Base-by-base conservation (phyloP, 192 early-diverging fungal species). In the Chytriomyces sp. region DNA sequence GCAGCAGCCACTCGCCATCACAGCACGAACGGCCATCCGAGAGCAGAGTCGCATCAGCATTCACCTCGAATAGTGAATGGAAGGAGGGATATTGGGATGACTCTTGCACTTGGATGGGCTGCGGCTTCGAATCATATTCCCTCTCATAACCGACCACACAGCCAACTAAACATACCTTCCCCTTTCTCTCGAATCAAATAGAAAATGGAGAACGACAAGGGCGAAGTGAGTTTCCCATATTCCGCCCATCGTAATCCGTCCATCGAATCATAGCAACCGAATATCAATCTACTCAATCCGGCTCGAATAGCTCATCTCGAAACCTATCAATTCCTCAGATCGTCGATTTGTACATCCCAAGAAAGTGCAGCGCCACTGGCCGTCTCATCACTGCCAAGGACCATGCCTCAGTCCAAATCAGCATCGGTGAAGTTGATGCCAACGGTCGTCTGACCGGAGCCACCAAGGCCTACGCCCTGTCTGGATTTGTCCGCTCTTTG, bases 281-380 rank as follows among this genome's bases (percentile, higher is more conserved):
- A 35, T 2, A 64, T 47, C 35, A 20, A 20, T 28, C 28, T 2
- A 2, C 35, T 35, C 35, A 35, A 35, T 35, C 16, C 48, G 24
- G 57, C 20, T 28, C 26, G 60, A 20, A 50, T 49, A 9, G 28
- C 46, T 63, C 16, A 72, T 64, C n/a, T 24, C 13, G n/a, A 28
- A 9, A 13, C 61, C 49, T 23, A 50, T 61, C 16, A 43, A 64
- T 61, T 1, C 8, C 28, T 48, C 80, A 86, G 79, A 82, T 87
- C 76, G 88, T 97, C 82, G 96, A 97, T 86, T 91, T 96, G 78
- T 97, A 96, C 92, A 91, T 95, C 75, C 96, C 96, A 72, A 87
- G 96, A 85, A 97, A 97, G 91, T 97, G 96, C 94, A 96, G 96
- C 64, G 96, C 95, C 85, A 99, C 96, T 82, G 94, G 94, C 89